Base-by-base conservation (phyloP, 116 monocot species). In the Papilionanthe hybrid region DNA sequence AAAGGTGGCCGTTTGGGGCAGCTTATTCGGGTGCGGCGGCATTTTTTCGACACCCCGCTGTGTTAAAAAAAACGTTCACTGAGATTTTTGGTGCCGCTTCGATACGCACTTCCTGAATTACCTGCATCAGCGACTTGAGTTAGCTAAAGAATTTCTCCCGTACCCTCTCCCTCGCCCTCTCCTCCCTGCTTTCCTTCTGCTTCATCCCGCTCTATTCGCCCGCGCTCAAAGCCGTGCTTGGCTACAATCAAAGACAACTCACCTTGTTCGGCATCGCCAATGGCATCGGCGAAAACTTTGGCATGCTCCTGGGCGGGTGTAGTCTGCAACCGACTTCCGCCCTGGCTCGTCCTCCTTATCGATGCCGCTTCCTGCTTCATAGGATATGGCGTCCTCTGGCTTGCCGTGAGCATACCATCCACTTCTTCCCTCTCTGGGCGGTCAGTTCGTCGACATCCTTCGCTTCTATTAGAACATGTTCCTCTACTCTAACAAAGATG, bases 161-260 rank as follows among this genome's bases (percentile, higher is more conserved):
- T n/a, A n/a, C n/a, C n/a, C n/a, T n/a, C n/a, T n/a, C n/a, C n/a
- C n/a, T n/a, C n/a, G n/a, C n/a, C n/a, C n/a, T n/a, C n/a, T n/a
- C n/a, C n/a, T n/a, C n/a, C n/a, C n/a, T n/a, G n/a, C n/a, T n/a
- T n/a, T n/a, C n/a, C n/a, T n/a, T n/a, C n/a, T n/a, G n/a, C n/a
- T n/a, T n/a, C n/a, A n/a, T 78, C 68, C 82, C 82, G 5, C 82
- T 82, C 25, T 82, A 82, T 71, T 82, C 82, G 18, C 82, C 68
- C 37, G 9, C 72, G 17, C 42, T 82, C 19, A 82, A 82, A 28
- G 30, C 78, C 27, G 72, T 82, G 23, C 77, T 82, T 1, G 82
- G 82, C 3, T 82, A 82, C 72, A 78, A 56, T 29, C 78, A 82
- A 56, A 69, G 68, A 43, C 82, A 82, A 55, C 71, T 82, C 57